Conservation (phyloP, 805 yeast genomes). For the Barnettozyma californica region DNA sequence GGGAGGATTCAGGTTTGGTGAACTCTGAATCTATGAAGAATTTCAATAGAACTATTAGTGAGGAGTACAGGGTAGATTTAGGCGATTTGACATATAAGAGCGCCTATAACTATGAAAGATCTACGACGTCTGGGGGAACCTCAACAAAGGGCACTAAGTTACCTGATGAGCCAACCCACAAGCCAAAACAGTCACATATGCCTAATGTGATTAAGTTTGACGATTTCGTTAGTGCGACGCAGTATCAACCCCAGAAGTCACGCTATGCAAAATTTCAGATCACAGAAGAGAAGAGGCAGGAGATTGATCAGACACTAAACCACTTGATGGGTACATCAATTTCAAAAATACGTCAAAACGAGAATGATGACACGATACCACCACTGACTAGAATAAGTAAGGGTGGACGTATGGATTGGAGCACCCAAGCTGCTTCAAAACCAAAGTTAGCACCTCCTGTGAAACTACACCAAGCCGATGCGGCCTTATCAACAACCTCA, state of each 20-base stretch:
- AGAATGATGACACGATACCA: neutral
- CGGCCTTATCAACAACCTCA: neutral
- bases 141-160: neutral
- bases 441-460: conserved; percentile 2
- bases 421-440: conserved; percentile 7
- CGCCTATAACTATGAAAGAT: conserved; percentile 52
- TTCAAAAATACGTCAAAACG: neutral
- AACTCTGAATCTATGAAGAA: conserved; percentile 14
- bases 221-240: conserved; percentile 15
- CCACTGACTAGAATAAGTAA: conserved; percentile 9
- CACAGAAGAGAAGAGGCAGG: conserved; percentile 14
- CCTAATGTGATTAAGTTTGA: conserved; percentile 24
- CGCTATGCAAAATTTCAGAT: conserved; percentile 20
- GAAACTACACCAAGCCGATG: neutral
- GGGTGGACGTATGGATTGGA: conserved; percentile 12
- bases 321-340: conserved; percentile 13
- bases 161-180: neutral
- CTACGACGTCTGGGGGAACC: conserved; percentile 11
- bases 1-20: conserved; percentile 4
- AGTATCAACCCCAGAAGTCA: conserved; percentile 2
- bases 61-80: conserved; percentile 37
- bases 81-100: conserved; percentile 51
- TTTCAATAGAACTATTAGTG: conserved; percentile 32
- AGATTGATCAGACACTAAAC: conserved; percentile 16
- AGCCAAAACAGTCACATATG: conserved; percentile 11